Percentiles rank a stretch among this genome's conserved stretches.
These are phyloP conservation scores for Caryopteris hybrid DNA, from an alignment of 305 asterid genomes.

Conservation along the genomic window DNA sequence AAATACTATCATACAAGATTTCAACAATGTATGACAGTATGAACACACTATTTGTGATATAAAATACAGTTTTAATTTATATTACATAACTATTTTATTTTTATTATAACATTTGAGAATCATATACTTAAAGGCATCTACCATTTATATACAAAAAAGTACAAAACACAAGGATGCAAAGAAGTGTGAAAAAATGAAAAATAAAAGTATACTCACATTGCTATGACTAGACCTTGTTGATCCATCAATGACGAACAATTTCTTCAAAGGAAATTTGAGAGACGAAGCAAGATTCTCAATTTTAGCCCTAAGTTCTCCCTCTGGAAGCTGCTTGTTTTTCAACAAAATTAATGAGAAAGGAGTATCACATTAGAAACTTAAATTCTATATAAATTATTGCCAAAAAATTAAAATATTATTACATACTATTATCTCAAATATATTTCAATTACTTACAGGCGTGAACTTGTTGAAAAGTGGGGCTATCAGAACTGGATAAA, in stretches of 20 bases:
- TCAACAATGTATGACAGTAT: background rate
- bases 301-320: slow-evolving; percentile 80
- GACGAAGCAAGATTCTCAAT: slow-evolving; percentile 89
- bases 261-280: slow-evolving; percentile 85
- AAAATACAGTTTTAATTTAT: background rate
- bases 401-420: background rate
- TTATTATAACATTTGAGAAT: background rate
- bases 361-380: background rate
- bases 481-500: slow-evolving; percentile 90
- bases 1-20: background rate
- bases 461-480: slow-evolving; percentile 99
- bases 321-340: slow-evolving; percentile 63
- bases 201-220: slow-evolving; percentile 58
- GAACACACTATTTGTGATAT: background rate
- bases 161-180: background rate
- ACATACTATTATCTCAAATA: background rate
- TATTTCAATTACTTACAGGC: slow-evolving; percentile 55
- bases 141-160: background rate
- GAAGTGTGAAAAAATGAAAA: background rate
- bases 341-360: background rate
- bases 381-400: background rate
- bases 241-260: slow-evolving; percentile 95
- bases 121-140: background rate
- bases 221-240: slow-evolving; percentile 99
- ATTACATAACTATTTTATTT: background rate